These are phyloP conservation scores for Pseudevernia furfuracea DNA, from an alignment of 495 filamentous ascomycete species.

Conservation along the genomic window DNA sequence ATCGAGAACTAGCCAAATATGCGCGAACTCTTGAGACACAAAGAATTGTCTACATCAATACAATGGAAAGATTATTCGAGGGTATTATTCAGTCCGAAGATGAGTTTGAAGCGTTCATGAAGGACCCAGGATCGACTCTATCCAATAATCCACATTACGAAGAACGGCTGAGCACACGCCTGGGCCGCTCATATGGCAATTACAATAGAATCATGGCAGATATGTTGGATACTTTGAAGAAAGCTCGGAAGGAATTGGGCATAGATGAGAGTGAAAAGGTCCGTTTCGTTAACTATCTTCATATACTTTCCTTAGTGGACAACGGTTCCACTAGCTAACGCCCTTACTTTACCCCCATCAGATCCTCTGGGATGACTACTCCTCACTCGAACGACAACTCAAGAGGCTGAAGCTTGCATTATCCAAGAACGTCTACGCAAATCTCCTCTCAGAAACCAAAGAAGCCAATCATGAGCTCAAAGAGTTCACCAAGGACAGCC, in stretches of 20 bases:
- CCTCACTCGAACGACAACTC: conserved; percentile 14
- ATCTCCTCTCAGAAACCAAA: conserved; percentile 20
- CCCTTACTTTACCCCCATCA: background rate
- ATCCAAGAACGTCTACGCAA: conserved; percentile 24
- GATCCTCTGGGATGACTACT: conserved; percentile 1
- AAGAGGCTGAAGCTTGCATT: conserved; percentile 25
- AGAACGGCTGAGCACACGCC: background rate
- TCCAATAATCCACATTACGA: background rate
- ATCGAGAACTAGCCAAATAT: background rate
- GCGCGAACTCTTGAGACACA: background rate
- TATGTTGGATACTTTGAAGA: background rate
- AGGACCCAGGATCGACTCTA: background rate
- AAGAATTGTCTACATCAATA: background rate
- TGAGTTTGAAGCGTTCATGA: background rate
- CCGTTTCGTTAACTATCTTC: background rate
- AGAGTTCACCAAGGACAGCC: conserved; percentile 16
- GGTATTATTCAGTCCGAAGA: background rate
- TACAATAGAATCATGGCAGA: background rate
- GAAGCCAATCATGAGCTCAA: conserved; percentile 20
- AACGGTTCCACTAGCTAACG: background rate
- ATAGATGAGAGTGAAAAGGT: background rate
- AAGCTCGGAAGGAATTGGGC: background rate
- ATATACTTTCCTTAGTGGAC: background rate
- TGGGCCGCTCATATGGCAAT: background rate
- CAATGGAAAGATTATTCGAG: background rate